Percentiles rank a stretch among this genome's conserved stretches.
Evolutionary conservation across 2,329 filamentous ascomycete genomes (phyloP).

Genomic region (Teratosphaeria nubilosa): DNA sequence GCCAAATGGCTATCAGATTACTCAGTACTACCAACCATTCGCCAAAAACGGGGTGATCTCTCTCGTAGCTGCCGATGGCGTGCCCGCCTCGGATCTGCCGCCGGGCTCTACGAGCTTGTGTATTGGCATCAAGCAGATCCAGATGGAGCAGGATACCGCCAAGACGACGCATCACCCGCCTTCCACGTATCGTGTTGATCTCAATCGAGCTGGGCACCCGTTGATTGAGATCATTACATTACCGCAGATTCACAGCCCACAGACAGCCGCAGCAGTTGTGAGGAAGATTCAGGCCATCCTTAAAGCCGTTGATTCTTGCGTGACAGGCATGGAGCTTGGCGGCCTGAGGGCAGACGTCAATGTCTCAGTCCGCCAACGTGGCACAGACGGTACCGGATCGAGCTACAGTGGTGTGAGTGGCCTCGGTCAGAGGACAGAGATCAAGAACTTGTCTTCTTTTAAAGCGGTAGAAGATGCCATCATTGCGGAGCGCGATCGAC

Average conservation of each 20-base stretch:
- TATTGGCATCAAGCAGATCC: constrained; percentile 83
- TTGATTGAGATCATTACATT: constrained; percentile 92
- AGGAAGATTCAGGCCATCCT: constrained; percentile 78
- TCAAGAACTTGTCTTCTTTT: constrained; percentile 93
- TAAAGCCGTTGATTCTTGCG: constrained; percentile 71
- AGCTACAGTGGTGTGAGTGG: constrained; percentile 49
- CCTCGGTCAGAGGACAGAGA: constrained; percentile 83
- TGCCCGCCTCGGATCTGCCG: constrained; percentile 60
- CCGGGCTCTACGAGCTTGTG: constrained; percentile 51
- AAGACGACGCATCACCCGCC: constrained; percentile 76
- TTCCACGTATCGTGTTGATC: constrained; percentile 70
- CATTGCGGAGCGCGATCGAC: constrained; percentile 77
- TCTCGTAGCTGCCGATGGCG: constrained; percentile 65
- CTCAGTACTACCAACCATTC: constrained; percentile 74
- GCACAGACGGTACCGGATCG: constrained; percentile 25
- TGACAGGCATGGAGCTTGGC: constrained; percentile 85
- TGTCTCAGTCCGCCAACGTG: constrained; percentile 65
- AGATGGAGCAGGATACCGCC: constrained; percentile 96
- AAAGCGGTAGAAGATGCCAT: constrained; percentile 94
- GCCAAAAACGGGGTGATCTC: constrained; percentile 61
- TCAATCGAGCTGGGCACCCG: constrained; percentile 85
- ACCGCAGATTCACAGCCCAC: constrained; percentile 77
- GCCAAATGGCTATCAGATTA: constrained; percentile 92
- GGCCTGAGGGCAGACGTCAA: constrained; percentile 91
- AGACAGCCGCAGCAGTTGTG: constrained; percentile 79